Evolutionary conservation across 345 rosid species (phyloP), one percentile per base, ranked within the genome.

Genomic region (Eutrema yunnanense): DNA sequence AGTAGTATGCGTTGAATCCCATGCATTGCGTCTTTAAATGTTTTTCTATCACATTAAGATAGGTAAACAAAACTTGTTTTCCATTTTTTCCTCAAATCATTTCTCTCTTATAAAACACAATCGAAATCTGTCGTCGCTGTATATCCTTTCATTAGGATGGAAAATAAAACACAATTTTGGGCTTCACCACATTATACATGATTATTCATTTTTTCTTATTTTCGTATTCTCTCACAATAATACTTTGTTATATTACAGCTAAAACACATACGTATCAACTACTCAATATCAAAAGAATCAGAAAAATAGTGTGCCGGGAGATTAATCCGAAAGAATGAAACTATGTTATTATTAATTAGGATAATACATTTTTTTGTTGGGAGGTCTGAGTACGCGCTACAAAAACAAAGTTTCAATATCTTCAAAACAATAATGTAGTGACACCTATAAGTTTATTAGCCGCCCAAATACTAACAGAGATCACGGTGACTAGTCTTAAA

Each of bases 1-100:
- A 36, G 13, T 38, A 36, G 13, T 7, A 65, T 73, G 77, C 66
- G 66, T 57, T 73, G 72, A 73, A 73, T 65, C 66, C 60, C 44
- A 73, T 48, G 77, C 65, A 12, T 3, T 46, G 7, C 33, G 34
- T 47, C 22, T 55, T 56, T 6, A 43, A 6, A 32, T 55, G 34
- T 42, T 32, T 52, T 48, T 64, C 14, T 12, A n/a, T 9, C 41
- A n/a, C 60, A 49, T 40, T 26, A 10, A 19, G 22, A 19, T 0
- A 14, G 59, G 27, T 46, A 5, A 32, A 7, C 6, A 27, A 33
- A 67, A 10, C 30, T 32, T 16, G 43, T 55, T 11, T 22, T 68
- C 22, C 37, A 6, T 7, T 30, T 10, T 32, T 47, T 33, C 29
- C 19, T 43, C 12, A 33, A n/a, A 14, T 41, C 43, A 22, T 22